Conservation (phyloP, 1,284 basidiomycete genomes). For the Rhodofomes roseus region DNA sequence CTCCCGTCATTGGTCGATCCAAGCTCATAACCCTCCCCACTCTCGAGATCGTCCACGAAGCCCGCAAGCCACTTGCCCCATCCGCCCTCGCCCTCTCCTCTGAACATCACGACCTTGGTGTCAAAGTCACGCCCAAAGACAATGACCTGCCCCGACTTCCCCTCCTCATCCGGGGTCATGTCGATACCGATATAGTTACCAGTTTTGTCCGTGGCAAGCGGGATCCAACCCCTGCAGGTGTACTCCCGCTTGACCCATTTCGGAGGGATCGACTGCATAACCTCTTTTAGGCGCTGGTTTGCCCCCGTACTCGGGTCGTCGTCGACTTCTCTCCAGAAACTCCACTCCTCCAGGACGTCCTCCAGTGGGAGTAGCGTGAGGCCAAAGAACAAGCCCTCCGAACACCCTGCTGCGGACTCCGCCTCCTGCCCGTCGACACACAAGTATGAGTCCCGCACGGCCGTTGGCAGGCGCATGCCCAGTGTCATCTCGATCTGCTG, state of each 20-base stretch:
- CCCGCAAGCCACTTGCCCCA: constrained; percentile 95
- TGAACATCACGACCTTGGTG: constrained; percentile 93
- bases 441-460: constrained; percentile 82
- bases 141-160: constrained; percentile 89
- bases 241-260: constrained; percentile 91
- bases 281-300: constrained; percentile 64
- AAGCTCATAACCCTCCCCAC: constrained; percentile 82
- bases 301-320: constrained; percentile 77
- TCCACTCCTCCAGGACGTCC: constrained; percentile 89
- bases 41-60: constrained; percentile 92
- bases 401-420: constrained; percentile 78
- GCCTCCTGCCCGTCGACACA: constrained; percentile 85
- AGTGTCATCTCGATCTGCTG: constrained; percentile 78
- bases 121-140: constrained; percentile 98
- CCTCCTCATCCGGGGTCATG: constrained; percentile 79
- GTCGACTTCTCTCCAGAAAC: constrained; percentile 91
- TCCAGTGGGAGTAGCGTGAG: constrained; percentile 82
- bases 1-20: constrained; percentile 48
- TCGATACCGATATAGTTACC: constrained; percentile 98
- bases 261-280: constrained; percentile 88
- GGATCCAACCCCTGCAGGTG: constrained; percentile 94
- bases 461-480: constrained; percentile 73
- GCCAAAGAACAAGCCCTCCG: constrained; percentile 89
- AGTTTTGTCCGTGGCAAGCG: constrained; percentile 87
- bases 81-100: constrained; percentile 85